Evolutionary conservation across 306 rosid genomes (phyloP).

Genomic region (Cucumis melo): DNA sequence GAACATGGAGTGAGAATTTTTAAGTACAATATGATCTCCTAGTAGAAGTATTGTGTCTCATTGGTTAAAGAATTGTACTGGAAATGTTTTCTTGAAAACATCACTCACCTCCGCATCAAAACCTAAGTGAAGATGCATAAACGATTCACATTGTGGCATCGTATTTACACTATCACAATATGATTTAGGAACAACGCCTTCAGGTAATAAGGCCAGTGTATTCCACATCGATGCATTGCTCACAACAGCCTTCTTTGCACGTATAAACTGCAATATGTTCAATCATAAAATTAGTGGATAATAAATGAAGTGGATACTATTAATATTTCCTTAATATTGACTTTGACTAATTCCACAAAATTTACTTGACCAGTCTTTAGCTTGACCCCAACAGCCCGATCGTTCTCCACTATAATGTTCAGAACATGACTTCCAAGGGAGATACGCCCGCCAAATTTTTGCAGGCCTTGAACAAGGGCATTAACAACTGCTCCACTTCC

Average conservation of each 20-base stretch:
- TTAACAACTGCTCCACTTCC: slow-evolving; percentile 72
- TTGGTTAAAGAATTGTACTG: not conserved
- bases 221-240: slow-evolving; percentile 96
- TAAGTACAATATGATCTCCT: not conserved
- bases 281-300: not conserved
- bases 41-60: not conserved
- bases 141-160: slow-evolving; percentile 77
- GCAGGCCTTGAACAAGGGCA: slow-evolving; percentile 70
- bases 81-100: not conserved
- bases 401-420: slow-evolving; percentile 53
- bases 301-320: not conserved
- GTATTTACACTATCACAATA: slow-evolving; percentile 33
- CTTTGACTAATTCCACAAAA: not conserved
- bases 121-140: slow-evolving; percentile 98
- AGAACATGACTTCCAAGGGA: slow-evolving; percentile 72
- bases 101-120: slow-evolving; percentile 63
- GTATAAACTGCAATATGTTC: slow-evolving; percentile 48
- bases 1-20: not conserved
- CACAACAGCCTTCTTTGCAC: slow-evolving; percentile 74
- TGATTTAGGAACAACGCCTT: slow-evolving; percentile 50
- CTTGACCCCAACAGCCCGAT: slow-evolving; percentile 73
- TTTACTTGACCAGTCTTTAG: slow-evolving; percentile 71
- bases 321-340: not conserved
- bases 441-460: slow-evolving; percentile 75
- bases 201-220: slow-evolving; percentile 60